Percentiles rank a stretch among this genome's conserved stretches.
phyloP scores from a whole-genome alignment of 495 filamentous ascomycete species.

The Extremus antarcticus region DNA sequence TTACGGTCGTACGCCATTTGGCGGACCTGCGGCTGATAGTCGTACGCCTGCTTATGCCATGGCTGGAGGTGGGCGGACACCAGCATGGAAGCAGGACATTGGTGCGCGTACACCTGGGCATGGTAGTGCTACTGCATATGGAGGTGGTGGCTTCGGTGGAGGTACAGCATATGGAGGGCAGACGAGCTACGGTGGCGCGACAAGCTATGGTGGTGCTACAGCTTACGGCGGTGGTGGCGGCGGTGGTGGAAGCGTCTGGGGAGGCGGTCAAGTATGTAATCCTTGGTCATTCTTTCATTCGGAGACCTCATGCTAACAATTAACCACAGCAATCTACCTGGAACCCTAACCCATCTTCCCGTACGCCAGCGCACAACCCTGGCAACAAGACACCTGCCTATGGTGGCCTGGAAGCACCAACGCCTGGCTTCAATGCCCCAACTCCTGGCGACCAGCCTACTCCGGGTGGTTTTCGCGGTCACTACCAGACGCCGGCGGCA shows the following conservation, averaged over 20 bases:
- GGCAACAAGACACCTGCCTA: conserved; percentile 47
- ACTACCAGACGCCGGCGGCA: conserved; percentile 40
- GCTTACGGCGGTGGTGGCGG: conserved; percentile 37
- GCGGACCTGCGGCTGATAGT: conserved; percentile 34
- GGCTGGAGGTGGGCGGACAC: conserved; percentile 45
- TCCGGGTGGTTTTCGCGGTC: conserved; percentile 52
- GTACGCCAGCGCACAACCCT: conserved; percentile 46
- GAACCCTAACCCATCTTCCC: conserved; percentile 44
- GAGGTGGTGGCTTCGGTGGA: conserved; percentile 33
- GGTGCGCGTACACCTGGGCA: conserved; percentile 16
- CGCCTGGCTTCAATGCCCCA: conserved; percentile 34
- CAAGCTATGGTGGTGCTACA: conserved; percentile 37
- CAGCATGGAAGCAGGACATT: conserved; percentile 52
- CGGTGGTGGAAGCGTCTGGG: conserved; percentile 16
- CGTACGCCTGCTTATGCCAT: conserved; percentile 27
- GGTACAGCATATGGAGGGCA: conserved; percentile 47
- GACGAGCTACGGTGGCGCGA: conserved; percentile 15
- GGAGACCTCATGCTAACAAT: neutral
- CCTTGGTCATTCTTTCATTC: neutral
- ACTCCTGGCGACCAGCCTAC: conserved; percentile 48
- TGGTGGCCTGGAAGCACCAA: conserved; percentile 20
- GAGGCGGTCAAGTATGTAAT: conserved; percentile 11
- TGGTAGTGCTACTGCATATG: conserved; percentile 15
- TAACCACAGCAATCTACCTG: conserved; percentile 18
- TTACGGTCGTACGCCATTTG: conserved; percentile 56